These are phyloP conservation scores for Mycena latifolia DNA, from an alignment of 768 basidiomycete species.

Conservation along the genomic window DNA sequence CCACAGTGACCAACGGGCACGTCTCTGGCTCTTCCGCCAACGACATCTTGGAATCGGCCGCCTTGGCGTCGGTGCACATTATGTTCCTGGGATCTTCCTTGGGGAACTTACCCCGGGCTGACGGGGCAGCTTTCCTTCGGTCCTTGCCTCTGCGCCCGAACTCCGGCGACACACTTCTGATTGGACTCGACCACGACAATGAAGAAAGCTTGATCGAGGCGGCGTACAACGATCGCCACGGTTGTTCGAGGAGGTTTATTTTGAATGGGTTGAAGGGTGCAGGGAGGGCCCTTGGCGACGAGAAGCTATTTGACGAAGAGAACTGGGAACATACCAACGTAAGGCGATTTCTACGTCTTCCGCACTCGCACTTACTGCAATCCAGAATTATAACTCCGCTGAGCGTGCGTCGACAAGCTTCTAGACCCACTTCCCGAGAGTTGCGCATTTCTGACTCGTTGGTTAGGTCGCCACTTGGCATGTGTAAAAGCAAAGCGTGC, in stretches of 20 bases:
- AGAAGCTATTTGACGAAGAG: constrained; percentile 68
- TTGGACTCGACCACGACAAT: constrained; percentile 93
- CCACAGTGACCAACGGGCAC: constrained; percentile 54
- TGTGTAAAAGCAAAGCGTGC: constrained; percentile 77
- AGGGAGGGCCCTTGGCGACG: constrained; percentile 77
- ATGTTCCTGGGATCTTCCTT: constrained; percentile 94
- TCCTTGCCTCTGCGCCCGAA: constrained; percentile 83
- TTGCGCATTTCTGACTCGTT: constrained; percentile 10
- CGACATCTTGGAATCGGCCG: constrained; percentile 38
- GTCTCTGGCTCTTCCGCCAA: constrained; percentile 47
- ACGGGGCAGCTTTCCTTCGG: constrained; percentile 79
- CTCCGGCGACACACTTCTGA: constrained; percentile 85
- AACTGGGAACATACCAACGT: constrained; percentile 88
- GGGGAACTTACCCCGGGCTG: constrained; percentile 87
- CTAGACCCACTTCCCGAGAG: too few species aligned
- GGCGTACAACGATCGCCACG: constrained; percentile 89
- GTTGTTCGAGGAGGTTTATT: constrained; percentile 81
- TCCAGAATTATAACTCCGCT: constrained; percentile 38
- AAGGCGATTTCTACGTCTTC: constrained; percentile 37
- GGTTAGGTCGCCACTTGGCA: constrained; percentile 85
- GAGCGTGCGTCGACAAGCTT: constrained; percentile 1
- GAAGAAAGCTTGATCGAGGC: constrained; percentile 76
- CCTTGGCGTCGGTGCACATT: constrained; percentile 75
- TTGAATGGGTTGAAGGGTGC: constrained; percentile 87
- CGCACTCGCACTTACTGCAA: background rate